These are phyloP conservation scores for Athelia psychrophila DNA, from an alignment of 1,284 basidiomycete species.

Conservation along the genomic window DNA sequence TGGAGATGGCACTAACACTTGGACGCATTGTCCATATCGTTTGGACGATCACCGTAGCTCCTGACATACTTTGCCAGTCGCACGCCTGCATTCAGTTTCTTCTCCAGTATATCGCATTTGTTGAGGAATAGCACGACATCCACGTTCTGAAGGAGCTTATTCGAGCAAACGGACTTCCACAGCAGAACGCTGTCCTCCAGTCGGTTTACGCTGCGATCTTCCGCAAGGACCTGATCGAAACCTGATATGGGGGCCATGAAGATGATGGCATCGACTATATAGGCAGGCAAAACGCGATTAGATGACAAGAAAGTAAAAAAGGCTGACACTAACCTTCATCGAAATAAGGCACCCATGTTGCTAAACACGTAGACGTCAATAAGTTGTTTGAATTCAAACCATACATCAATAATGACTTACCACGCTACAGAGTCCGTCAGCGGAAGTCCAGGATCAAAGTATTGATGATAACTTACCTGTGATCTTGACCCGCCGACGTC, in stretches of 20 bases:
- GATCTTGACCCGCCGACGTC: conserved; percentile 77
- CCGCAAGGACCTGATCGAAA: conserved; percentile 73
- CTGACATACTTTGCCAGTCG: conserved; percentile 66
- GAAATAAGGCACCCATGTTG: conserved; percentile 74
- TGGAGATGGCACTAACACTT: conserved; percentile 47
- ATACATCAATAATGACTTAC: conserved; percentile 25
- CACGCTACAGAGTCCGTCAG: conserved; percentile 26
- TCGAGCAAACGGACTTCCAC: conserved; percentile 76
- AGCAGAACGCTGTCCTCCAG: conserved; percentile 80
- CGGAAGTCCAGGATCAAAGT: conserved; percentile 5
- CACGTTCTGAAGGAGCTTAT: conserved; percentile 68
- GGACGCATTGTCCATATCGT: conserved; percentile 67
- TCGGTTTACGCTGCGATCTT: conserved; percentile 70
- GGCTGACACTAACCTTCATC: conserved; percentile 54
- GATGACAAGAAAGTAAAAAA: conserved; percentile 4
- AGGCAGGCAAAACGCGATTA: neutral
- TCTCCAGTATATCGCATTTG: conserved; percentile 73
- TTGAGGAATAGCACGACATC: conserved; percentile 78
- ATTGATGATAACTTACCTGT: conserved; percentile 45
- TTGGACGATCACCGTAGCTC: conserved; percentile 69
- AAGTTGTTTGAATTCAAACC: conserved; percentile 1
- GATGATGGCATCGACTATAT: conserved; percentile 68
- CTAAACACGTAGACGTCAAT: conserved; percentile 22
- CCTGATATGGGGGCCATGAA: conserved; percentile 79
- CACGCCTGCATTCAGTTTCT: conserved; percentile 62